Percentiles rank a stretch among this genome's conserved stretches.
phyloP scores from a whole-genome alignment of 805 yeast genomes.

The Sugiyamaella valdiviana region DNA sequence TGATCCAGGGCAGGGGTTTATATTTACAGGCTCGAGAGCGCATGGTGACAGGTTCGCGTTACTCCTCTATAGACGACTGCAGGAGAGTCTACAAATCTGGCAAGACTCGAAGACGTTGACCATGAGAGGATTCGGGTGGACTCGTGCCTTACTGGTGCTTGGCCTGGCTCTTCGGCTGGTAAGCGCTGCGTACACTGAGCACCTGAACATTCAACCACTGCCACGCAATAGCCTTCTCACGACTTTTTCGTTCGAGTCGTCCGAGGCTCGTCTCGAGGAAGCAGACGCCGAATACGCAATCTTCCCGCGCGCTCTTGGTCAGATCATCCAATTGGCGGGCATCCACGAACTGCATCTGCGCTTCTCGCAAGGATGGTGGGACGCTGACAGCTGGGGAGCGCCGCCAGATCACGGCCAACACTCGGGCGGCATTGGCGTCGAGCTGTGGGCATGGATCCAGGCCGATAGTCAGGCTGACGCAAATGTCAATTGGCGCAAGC shows the following conservation, averaged over 20 bases:
- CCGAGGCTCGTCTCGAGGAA: neutral
- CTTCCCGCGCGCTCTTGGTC: conserved; percentile 79
- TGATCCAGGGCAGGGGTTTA: neutral
- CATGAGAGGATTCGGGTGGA: neutral
- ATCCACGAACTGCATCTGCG: conserved; percentile 75
- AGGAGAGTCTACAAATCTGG: too few species aligned
- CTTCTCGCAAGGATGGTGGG: conserved; percentile 95
- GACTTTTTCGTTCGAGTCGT: conserved; percentile 56
- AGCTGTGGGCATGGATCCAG: conserved; percentile 80
- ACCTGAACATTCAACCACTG: conserved; percentile 58
- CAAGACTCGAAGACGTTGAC: too few species aligned
- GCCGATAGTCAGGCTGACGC: conserved; percentile 53
- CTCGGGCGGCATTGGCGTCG: conserved; percentile 94
- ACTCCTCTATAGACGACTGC: too few species aligned
- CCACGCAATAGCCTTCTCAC: conserved; percentile 65
- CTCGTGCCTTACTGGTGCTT: neutral
- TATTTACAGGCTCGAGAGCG: neutral
- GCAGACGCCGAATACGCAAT: conserved; percentile 25
- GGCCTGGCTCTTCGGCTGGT: neutral
- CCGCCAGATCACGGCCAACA: conserved; percentile 64
- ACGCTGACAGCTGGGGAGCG: conserved; percentile 77
- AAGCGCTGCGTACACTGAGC: conserved; percentile 41
- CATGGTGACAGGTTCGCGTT: too few species aligned
- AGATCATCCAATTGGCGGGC: conserved; percentile 58
- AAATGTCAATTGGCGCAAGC: conserved; percentile 56